These are phyloP conservation scores for Citrus sp. DNA, from an alignment of 345 rosid genomes.

Conservation along the genomic window DNA sequence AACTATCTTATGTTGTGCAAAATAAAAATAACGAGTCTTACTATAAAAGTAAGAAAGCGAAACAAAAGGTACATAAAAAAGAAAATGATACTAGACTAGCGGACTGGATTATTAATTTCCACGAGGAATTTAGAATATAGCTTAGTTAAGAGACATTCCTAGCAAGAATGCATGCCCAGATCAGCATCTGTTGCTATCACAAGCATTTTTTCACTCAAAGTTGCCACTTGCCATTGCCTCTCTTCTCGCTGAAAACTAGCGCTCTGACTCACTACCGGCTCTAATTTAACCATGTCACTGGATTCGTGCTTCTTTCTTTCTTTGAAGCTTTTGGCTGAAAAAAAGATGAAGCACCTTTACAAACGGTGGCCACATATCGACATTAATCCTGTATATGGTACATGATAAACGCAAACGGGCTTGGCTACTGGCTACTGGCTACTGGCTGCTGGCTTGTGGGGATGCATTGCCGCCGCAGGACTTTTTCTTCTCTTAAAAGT, in stretches of 20 bases:
- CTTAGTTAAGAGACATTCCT: too few species aligned
- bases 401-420: background rate
- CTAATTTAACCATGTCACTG: background rate
- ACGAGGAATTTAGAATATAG: background rate
- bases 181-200: background rate
- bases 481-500: too few species aligned
- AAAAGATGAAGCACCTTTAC: background rate
- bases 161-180: background rate
- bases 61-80: too few species aligned
- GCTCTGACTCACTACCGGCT: background rate
- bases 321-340: background rate
- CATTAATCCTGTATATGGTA: background rate
- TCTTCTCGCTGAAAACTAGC: background rate
- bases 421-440: background rate
- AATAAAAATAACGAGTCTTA: background rate
- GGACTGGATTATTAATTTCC: background rate
- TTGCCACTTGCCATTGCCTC: background rate
- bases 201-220: background rate
- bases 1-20: background rate
- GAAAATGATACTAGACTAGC: too few species aligned
- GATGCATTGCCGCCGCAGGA: too few species aligned
- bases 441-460: too few species aligned
- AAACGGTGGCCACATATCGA: background rate
- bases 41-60: background rate
- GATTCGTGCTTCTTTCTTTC: background rate